These are phyloP conservation scores for Paecilomyces variotii DNA, from an alignment of 2,329 filamentous ascomycete species.

Conservation along the genomic window DNA sequence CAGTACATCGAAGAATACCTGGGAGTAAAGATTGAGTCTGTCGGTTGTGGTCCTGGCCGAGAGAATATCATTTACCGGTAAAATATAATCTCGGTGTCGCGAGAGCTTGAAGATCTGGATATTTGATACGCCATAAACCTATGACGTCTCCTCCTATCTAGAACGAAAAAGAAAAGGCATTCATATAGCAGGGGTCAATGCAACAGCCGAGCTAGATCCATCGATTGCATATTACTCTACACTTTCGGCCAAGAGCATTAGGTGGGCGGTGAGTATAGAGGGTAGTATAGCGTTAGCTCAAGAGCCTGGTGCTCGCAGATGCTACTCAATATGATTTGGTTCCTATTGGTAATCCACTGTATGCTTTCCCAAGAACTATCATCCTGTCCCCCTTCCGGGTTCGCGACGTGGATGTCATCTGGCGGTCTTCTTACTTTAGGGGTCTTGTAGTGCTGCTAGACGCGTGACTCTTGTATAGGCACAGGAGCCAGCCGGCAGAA, in stretches of 20 bases:
- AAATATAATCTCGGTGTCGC: background rate
- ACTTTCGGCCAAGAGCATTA: background rate
- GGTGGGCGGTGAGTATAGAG: background rate
- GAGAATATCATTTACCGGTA: slow-evolving; percentile 49
- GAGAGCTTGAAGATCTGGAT: background rate
- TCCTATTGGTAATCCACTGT: background rate
- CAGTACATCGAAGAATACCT: slow-evolving; percentile 53
- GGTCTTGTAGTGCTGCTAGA: no score
- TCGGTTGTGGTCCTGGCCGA: slow-evolving; percentile 54
- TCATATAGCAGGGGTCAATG: background rate
- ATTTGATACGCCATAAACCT: background rate
- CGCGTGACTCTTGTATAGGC: no score
- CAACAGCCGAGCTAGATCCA: background rate
- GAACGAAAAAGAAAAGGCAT: background rate
- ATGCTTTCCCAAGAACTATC: no score
- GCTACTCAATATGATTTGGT: background rate
- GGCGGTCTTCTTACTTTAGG: no score
- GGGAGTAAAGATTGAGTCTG: slow-evolving; percentile 53
- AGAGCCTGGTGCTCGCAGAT: background rate
- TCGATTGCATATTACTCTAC: background rate
- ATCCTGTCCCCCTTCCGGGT: no score
- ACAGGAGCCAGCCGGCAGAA: no score
- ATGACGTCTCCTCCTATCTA: background rate
- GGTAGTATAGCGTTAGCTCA: background rate
- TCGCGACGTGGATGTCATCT: no score